Evolutionary conservation across 805 yeast species (phyloP).

Genomic region (Metschnikowia picachoensis): DNA sequence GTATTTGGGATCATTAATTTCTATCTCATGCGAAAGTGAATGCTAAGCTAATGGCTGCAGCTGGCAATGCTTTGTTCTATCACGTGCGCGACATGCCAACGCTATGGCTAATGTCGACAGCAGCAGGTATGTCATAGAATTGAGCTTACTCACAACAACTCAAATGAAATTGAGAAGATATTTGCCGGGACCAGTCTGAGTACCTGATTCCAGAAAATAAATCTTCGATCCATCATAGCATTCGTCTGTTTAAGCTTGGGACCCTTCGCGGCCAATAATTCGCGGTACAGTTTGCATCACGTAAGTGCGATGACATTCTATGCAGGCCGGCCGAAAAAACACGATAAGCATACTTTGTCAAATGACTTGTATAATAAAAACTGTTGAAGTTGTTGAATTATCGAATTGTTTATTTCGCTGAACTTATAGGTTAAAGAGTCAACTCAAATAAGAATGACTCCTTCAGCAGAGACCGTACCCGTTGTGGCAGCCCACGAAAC

Average conservation of each 20-base stretch:
- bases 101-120: too few relatives aligned
- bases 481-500: not conserved
- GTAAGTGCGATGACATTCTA: slow-evolving; percentile 13
- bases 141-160: too few relatives aligned
- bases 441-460: slow-evolving; percentile 2
- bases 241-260: not conserved
- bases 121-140: too few relatives aligned
- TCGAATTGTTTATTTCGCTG: not conserved
- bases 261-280: slow-evolving; percentile 3
- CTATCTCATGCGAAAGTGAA: too few relatives aligned
- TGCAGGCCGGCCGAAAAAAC: slow-evolving; percentile 3
- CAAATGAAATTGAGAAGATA: too few relatives aligned
- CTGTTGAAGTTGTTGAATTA: too few relatives aligned
- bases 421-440: not conserved
- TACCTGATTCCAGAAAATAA: too few relatives aligned
- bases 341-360: not conserved
- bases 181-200: not conserved
- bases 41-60: too few relatives aligned
- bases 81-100: too few relatives aligned
- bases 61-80: too few relatives aligned
- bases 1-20: too few relatives aligned
- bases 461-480: slow-evolving; percentile 4
- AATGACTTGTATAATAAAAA: not conserved
- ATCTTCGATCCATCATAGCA: too few relatives aligned
- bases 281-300: slow-evolving; percentile 7